Percentiles rank a stretch among this genome's conserved stretches.
phyloP scores from a whole-genome alignment of 2,329 filamentous ascomycete genomes.

The Clathrospora elynae region DNA sequence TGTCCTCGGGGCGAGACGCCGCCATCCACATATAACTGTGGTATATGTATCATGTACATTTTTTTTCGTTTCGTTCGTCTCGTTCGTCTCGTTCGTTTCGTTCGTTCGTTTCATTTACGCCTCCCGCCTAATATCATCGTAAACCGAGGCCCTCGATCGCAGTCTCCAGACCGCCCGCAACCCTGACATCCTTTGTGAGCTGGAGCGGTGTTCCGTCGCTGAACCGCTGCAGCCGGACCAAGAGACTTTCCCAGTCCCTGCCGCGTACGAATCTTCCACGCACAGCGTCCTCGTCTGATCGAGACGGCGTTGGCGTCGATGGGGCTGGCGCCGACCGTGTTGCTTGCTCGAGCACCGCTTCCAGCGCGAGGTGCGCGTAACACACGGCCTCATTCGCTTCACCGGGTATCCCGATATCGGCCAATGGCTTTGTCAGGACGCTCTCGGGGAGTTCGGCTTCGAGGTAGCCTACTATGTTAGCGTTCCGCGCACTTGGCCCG shows the following conservation, averaged over 20 bases:
- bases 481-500: conserved; percentile 63
- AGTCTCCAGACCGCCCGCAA: conserved; percentile 8
- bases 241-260: conserved; percentile 19
- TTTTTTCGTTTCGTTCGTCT: too few relatives aligned
- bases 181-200: conserved; percentile 9
- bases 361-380: conserved; percentile 66
- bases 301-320: neutral
- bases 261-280: conserved; percentile 19
- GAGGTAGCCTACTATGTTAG: conserved; percentile 62
- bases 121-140: neutral
- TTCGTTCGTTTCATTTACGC: too few relatives aligned
- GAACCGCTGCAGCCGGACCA: conserved; percentile 17
- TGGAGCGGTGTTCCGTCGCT: conserved; percentile 15
- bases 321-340: too few relatives aligned
- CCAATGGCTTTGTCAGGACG: conserved; percentile 59
- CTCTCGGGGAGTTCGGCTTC: conserved; percentile 55
- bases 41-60: too few relatives aligned
- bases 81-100: too few relatives aligned
- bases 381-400: conserved; percentile 65
- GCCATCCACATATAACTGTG: too few relatives aligned
- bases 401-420: conserved; percentile 62
- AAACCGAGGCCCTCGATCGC: conserved; percentile 4
- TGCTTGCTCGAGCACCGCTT: conserved; percentile 48
- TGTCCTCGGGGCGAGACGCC: too few relatives aligned
- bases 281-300: conserved; percentile 6